Percentiles rank a stretch among this genome's conserved stretches.
Conservation (phyloP, 345 rosid genomes). For the Syzygium grande region DNA sequence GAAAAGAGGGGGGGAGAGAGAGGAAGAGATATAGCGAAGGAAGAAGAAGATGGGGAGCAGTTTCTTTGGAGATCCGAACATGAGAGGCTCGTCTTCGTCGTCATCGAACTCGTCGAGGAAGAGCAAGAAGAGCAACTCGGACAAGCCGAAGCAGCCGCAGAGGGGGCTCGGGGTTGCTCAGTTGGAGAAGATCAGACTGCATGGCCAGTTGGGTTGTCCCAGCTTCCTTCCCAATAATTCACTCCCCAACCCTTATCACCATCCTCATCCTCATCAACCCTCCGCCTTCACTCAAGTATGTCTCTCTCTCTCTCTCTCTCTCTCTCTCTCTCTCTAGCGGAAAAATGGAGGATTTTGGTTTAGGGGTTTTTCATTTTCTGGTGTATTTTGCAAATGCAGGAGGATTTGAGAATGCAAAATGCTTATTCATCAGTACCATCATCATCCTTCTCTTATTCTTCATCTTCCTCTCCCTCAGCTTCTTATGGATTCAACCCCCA, state of each 20-base stretch:
- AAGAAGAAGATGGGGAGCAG: constrained; percentile 61
- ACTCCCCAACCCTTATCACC: background rate
- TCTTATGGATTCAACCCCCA: constrained; percentile 55
- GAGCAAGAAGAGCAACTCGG: constrained; percentile 62
- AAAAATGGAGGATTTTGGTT: background rate
- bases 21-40: constrained; percentile 1
- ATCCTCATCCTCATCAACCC: constrained; percentile 27
- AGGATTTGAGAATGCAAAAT: constrained; percentile 55
- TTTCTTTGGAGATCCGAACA: constrained; percentile 71
- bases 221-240: constrained; percentile 18
- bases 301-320: background rate
- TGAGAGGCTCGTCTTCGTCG: constrained; percentile 10
- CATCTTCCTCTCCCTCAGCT: constrained; percentile 42
- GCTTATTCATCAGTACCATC: constrained; percentile 49
- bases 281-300: constrained; percentile 54
- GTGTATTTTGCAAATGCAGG: constrained; percentile 38
- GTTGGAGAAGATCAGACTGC: constrained; percentile 40
- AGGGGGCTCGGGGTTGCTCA: constrained; percentile 99
- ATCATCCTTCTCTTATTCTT: constrained; percentile 47
- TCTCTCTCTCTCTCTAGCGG: background rate
- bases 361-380: background rate
- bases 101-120: constrained; percentile 20
- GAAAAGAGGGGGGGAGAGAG: background rate
- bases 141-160: constrained; percentile 66
- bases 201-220: constrained; percentile 9